Conservation (phyloP, 768 basidiomycete genomes). For the Pleurotus citrinopileatus region DNA sequence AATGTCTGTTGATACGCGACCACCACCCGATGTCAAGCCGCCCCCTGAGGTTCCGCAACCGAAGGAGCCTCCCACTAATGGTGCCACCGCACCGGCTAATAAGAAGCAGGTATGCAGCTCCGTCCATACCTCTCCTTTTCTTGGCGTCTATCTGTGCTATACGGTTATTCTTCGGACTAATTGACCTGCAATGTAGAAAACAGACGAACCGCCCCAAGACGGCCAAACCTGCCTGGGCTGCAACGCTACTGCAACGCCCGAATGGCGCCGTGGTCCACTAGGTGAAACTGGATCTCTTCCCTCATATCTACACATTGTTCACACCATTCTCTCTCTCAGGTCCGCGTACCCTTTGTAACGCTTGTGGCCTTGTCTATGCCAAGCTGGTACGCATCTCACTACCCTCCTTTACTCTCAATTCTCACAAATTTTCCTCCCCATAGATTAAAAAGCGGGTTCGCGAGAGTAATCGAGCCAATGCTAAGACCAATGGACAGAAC, state of each 20-base stretch:
- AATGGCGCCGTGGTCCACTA: slow-evolving; percentile 83
- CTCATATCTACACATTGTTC: neutral
- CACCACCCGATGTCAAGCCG: neutral
- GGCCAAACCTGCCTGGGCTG: slow-evolving; percentile 81
- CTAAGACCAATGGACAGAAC: slow-evolving; percentile 12
- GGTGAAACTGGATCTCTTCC: slow-evolving; percentile 44
- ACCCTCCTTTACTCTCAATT: slow-evolving; percentile 2
- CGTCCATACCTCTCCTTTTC: slow-evolving; percentile 5
- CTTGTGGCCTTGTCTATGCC: slow-evolving; percentile 84
- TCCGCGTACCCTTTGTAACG: slow-evolving; percentile 81
- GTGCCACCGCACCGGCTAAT: neutral
- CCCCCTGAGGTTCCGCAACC: slow-evolving; percentile 2
- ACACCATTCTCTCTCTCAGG: slow-evolving; percentile 38
- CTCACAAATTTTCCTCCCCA: slow-evolving; percentile 7
- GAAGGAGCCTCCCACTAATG: neutral
- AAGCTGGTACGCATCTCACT: slow-evolving; percentile 64
- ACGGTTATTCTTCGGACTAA: no score
- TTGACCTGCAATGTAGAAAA: slow-evolving; percentile 17
- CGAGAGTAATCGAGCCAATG: slow-evolving; percentile 17
- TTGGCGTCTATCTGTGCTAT: no score
- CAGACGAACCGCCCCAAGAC: slow-evolving; percentile 48
- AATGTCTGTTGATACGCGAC: neutral
- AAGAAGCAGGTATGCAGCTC: neutral
- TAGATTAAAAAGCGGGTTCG: slow-evolving; percentile 34
- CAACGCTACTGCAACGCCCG: slow-evolving; percentile 80